phyloP scores from a whole-genome alignment of 495 filamentous ascomycete genomes.

The Rhypophila decipiens region DNA sequence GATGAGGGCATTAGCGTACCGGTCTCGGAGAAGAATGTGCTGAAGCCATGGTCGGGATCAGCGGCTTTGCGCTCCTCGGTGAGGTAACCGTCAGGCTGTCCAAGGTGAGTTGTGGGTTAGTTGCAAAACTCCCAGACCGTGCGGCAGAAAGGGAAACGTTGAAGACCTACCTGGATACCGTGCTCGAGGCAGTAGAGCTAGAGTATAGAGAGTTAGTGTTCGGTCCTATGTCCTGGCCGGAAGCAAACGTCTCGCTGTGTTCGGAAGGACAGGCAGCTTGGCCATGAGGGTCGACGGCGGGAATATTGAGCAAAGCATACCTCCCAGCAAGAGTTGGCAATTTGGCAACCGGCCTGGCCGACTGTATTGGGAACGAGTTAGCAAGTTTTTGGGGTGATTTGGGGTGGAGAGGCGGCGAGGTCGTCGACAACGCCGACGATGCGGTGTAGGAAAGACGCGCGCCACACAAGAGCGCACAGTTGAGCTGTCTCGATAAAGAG shows the following conservation, averaged over 20 bases:
- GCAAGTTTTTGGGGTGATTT: slow-evolving; percentile 12
- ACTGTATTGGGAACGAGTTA: slow-evolving; percentile 56
- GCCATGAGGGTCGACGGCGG: neutral
- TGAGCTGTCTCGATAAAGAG: neutral
- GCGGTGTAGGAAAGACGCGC: slow-evolving; percentile 31
- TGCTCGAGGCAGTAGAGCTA: slow-evolving; percentile 99
- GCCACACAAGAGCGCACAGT: slow-evolving; percentile 3
- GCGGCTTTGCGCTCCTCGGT: slow-evolving; percentile 93
- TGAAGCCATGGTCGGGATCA: slow-evolving; percentile 95
- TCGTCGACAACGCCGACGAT: slow-evolving; percentile 11
- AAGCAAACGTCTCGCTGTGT: neutral
- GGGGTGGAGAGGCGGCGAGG: neutral
- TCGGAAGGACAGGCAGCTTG: neutral
- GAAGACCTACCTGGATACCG: slow-evolving; percentile 86
- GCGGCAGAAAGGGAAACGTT: too few species aligned
- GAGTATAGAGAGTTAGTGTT: slow-evolving; percentile 19
- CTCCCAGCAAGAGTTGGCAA: slow-evolving; percentile 99
- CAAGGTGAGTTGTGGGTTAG: too few species aligned
- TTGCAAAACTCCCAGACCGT: too few species aligned
- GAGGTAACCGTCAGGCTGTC: slow-evolving; percentile 98
- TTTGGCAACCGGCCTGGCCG: slow-evolving; percentile 99
- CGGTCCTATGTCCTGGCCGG: neutral
- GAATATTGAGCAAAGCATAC: slow-evolving; percentile 48
- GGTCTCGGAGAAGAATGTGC: slow-evolving; percentile 99
- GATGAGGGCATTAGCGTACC: slow-evolving; percentile 53